phyloP scores from a whole-genome alignment of 108 stramenopile genomes.

The Seminavis robusta region DNA sequence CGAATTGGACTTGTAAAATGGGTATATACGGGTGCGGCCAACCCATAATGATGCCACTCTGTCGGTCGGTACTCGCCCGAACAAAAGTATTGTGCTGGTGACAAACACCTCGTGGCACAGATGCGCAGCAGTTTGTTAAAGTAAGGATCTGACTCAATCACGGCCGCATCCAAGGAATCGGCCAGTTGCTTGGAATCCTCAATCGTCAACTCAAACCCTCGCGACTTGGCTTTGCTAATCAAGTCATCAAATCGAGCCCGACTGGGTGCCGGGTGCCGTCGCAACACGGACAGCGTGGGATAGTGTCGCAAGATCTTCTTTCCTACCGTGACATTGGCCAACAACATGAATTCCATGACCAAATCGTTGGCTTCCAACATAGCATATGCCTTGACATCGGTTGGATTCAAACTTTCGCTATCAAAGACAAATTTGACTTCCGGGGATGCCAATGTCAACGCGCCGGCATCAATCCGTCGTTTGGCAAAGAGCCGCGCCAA shows the following conservation, averaged over 20 bases:
- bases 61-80: conserved; percentile 89
- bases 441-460: conserved; percentile 95
- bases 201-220: conserved; percentile 84
- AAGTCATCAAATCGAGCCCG: conserved; percentile 93
- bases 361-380: conserved; percentile 88
- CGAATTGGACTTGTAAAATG: conserved; percentile 99
- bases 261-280: conserved; percentile 96
- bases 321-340: conserved; percentile 97
- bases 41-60: conserved; percentile 96
- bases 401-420: conserved; percentile 95
- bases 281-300: conserved; percentile 89
- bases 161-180: conserved; percentile 91
- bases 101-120: conserved; percentile 95
- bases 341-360: conserved; percentile 99
- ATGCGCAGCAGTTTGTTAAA: conserved; percentile 97
- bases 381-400: conserved; percentile 93
- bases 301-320: conserved; percentile 90
- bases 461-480: conserved; percentile 92
- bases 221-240: conserved; percentile 79
- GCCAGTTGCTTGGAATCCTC: conserved; percentile 91
- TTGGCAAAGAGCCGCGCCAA: conserved; percentile 86
- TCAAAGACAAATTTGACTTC: conserved; percentile 98
- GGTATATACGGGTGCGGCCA: conserved; percentile 98
- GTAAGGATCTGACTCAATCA: conserved; percentile 78
- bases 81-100: conserved; percentile 98